Evolutionary conservation across 805 yeast genomes (phyloP).

Genomic region (Myxozyma nipponensis): DNA sequence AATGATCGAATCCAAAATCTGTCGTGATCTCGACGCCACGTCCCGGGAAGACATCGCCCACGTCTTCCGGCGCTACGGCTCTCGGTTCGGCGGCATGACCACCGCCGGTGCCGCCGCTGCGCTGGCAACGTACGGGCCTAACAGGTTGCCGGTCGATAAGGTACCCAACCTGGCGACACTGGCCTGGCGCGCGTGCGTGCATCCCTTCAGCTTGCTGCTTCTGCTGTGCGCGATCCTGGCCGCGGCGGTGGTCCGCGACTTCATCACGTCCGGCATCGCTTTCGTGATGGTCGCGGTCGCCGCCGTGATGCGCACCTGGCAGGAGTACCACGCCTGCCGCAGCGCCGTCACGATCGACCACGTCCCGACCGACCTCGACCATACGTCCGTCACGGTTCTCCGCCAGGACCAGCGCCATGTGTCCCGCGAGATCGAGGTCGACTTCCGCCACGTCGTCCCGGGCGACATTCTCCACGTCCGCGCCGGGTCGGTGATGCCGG

Average conservation of each 20-base stretch:
- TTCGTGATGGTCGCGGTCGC: constrained; percentile 24
- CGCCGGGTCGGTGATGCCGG: constrained; percentile 92
- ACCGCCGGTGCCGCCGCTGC: background rate
- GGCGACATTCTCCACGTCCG: constrained; percentile 81
- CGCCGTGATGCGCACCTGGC: constrained; percentile 6
- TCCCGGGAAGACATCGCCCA: background rate
- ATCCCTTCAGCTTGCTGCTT: constrained; percentile 24
- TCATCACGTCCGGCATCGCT: constrained; percentile 24
- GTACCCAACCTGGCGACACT: background rate
- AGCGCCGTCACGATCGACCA: constrained; percentile 6
- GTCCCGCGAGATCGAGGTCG: constrained; percentile 38
- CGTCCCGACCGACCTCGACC: constrained; percentile 22
- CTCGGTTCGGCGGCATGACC: background rate
- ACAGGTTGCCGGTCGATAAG: background rate
- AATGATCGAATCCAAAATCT: background rate
- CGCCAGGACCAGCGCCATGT: constrained; percentile 14
- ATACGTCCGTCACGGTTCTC: constrained; percentile 22
- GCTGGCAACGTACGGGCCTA: background rate
- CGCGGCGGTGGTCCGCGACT: constrained; percentile 23
- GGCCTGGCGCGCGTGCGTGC: background rate
- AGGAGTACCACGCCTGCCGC: too few relatives aligned
- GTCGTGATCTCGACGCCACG: background rate
- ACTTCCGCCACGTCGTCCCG: constrained; percentile 73
- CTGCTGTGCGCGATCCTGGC: constrained; percentile 24
- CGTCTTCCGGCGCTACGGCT: background rate